A percentile compares a stretch with the other conserved stretches of the same genome.
phyloP scores from a whole-genome alignment of 2,329 filamentous ascomycete genomes.

The Nemania sp. region DNA sequence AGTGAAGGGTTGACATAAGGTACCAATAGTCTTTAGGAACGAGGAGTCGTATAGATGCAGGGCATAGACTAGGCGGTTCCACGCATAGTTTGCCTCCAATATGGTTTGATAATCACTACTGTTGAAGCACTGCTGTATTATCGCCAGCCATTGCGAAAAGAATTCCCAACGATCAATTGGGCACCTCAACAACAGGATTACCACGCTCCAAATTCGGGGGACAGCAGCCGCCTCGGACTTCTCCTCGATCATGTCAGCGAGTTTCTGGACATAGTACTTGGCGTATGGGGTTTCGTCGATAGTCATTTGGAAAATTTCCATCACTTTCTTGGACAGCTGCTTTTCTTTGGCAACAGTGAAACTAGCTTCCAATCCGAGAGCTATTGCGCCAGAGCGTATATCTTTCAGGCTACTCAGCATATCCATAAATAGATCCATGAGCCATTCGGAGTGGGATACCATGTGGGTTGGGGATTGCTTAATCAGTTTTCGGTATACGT shows the following conservation, averaged over 20 bases:
- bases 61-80: constrained; percentile 85
- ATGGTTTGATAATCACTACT: constrained; percentile 77
- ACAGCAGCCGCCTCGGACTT: constrained; percentile 74
- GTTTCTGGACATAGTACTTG: constrained; percentile 73
- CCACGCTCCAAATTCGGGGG: constrained; percentile 88
- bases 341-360: constrained; percentile 76
- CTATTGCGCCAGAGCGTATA: constrained; percentile 79
- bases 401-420: constrained; percentile 84
- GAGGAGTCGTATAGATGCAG: constrained; percentile 72
- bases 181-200: constrained; percentile 81
- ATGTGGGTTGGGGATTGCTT: constrained; percentile 78
- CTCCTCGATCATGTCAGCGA: constrained; percentile 76
- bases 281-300: constrained; percentile 74
- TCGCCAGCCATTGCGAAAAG: constrained; percentile 78
- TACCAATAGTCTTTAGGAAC: constrained; percentile 66
- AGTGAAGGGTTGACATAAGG: constrained; percentile 75
- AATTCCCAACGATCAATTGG: constrained; percentile 77
- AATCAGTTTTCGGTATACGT: constrained; percentile 82
- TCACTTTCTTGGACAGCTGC: constrained; percentile 73
- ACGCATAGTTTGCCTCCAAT: constrained; percentile 83
- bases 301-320: constrained; percentile 70
- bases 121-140: constrained; percentile 89
- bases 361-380: constrained; percentile 77
- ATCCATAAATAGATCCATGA: constrained; percentile 83
- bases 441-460: constrained; percentile 79